Conservation (phyloP, 495 filamentous ascomycete genomes). For the Trichocladium antarcticum region DNA sequence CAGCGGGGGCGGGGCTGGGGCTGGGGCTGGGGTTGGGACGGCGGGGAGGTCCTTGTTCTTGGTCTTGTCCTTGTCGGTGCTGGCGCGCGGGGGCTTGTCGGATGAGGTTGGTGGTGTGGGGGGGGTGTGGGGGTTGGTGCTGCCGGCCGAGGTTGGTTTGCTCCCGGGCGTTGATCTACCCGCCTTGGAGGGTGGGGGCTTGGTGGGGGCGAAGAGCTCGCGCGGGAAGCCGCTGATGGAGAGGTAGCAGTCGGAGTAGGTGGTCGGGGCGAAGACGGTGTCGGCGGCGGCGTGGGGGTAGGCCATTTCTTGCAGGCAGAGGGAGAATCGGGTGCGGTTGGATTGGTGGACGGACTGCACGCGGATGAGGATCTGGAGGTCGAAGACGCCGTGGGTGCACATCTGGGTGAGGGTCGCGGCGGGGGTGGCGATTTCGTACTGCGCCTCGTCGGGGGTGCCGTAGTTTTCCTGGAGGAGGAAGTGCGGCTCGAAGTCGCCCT, state of each 20-base stretch:
- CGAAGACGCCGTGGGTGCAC: constrained; percentile 22
- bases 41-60: no score
- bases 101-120: no score
- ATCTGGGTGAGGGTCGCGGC: constrained; percentile 21
- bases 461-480: constrained; percentile 23
- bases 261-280: constrained; percentile 20
- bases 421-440: constrained; percentile 19
- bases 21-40: no score
- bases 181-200: no score
- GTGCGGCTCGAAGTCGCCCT: constrained; percentile 27
- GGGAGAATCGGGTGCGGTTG: constrained; percentile 18
- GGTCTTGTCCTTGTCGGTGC: no score
- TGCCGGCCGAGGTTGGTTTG: no score
- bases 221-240: constrained; percentile 31
- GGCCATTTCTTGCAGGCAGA: constrained; percentile 20
- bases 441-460: constrained; percentile 4
- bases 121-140: no score
- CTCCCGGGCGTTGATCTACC: no score
- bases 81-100: no score
- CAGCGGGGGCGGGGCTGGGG: no score
- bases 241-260: constrained; percentile 13
- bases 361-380: constrained; percentile 13
- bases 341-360: constrained; percentile 17
- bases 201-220: constrained; percentile 3
- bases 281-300: no score